Conservation (phyloP, 805 yeast genomes). For the Starmerella khaoyaiensis region DNA sequence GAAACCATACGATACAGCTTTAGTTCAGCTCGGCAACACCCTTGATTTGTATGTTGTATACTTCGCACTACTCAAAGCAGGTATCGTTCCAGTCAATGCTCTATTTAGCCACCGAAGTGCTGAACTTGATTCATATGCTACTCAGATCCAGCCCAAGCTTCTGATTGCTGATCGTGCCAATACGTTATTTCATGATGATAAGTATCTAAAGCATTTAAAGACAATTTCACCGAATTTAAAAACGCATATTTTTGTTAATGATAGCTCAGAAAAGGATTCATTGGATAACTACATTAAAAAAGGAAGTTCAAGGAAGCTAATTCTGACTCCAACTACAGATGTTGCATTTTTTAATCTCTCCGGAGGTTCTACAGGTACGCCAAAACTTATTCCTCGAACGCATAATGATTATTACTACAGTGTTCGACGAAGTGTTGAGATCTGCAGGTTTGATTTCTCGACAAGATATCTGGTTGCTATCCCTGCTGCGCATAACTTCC, state of each 20-base stretch:
- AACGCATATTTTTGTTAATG: slow-evolving; percentile 1
- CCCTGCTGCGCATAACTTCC: slow-evolving; percentile 16
- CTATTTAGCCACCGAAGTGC: slow-evolving; percentile 14
- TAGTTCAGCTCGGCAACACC: slow-evolving; percentile 13
- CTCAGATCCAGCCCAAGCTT: slow-evolving; percentile 11
- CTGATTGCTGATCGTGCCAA: slow-evolving; percentile 12
- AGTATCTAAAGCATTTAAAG: slow-evolving; percentile 5
- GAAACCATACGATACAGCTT: slow-evolving; percentile 9
- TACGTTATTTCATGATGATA: slow-evolving; percentile 9
- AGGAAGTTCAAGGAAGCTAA: background rate
- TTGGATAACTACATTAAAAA: background rate
- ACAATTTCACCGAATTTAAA: slow-evolving; percentile 1
- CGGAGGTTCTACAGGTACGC: slow-evolving; percentile 16
- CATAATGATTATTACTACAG: slow-evolving; percentile 17
- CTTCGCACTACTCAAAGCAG: slow-evolving; percentile 10
- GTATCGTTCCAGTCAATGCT: slow-evolving; percentile 14
- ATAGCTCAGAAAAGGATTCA: background rate
- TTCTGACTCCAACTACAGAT: slow-evolving; percentile 6
- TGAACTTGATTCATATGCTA: slow-evolving; percentile 11
- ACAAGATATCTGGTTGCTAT: slow-evolving; percentile 10
- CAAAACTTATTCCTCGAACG: slow-evolving; percentile 16
- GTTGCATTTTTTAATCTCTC: slow-evolving; percentile 16
- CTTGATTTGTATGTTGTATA: slow-evolving; percentile 13
- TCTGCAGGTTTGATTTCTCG: slow-evolving; percentile 6
- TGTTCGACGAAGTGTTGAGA: slow-evolving; percentile 10